Evolutionary conservation across 108 stramenopile genomes (phyloP).

Genomic region (Nannochloropsis granulata): DNA sequence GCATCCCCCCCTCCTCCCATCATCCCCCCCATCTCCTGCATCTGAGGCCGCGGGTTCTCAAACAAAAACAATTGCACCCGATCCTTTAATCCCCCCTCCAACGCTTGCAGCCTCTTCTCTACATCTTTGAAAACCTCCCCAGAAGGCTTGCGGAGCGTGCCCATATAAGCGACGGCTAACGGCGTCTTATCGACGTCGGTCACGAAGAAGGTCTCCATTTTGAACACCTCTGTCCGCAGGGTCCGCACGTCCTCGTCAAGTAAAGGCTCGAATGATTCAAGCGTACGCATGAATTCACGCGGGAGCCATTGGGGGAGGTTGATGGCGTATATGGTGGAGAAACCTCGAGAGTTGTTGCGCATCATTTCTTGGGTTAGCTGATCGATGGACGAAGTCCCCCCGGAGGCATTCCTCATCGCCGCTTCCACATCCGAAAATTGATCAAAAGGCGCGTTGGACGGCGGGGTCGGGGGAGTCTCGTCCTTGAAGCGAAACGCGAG

Average conservation of each 20-base stretch:
- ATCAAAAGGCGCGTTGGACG: not conserved
- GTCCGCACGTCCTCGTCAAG: conserved; percentile 17
- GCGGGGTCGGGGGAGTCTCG: not conserved
- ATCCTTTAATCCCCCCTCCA: conserved; percentile 7
- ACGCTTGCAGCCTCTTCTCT: not conserved
- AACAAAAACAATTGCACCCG: conserved; percentile 25
- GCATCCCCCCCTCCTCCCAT: not conserved
- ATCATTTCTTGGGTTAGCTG: not conserved
- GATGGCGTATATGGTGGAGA: not conserved
- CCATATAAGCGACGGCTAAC: conserved; percentile 5
- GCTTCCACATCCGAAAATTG: not conserved
- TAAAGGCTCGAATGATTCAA: conserved; percentile 3
- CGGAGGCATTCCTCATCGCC: not conserved
- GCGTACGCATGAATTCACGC: conserved; percentile 6
- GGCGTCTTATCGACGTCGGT: conserved; percentile 10
- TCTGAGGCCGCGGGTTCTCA: conserved; percentile 12
- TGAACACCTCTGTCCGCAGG: conserved; percentile 15
- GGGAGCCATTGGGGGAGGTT: conserved; percentile 19
- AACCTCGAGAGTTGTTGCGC: not conserved
- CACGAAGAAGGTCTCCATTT: conserved; percentile 23
- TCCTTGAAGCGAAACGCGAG: not conserved
- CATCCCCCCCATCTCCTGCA: not conserved
- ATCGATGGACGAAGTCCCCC: not conserved
- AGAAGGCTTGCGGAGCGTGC: conserved; percentile 11
- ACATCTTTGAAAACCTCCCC: not conserved